Evolutionary conservation across 805 yeast species (phyloP).

Genomic region (Saturnispora kantuleensis): DNA sequence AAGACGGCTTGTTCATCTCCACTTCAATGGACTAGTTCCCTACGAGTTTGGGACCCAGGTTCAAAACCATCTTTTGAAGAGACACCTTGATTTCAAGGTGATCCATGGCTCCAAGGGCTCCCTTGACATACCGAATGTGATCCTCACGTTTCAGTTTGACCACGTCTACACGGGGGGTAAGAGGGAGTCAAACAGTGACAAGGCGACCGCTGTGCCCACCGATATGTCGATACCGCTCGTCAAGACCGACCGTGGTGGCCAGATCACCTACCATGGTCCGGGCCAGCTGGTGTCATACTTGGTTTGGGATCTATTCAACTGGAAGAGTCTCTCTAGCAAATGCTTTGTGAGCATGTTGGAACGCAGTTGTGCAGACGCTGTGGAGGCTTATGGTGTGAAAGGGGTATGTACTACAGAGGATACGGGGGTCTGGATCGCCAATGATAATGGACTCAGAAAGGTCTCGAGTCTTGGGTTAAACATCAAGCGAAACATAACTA

Average conservation of each 20-base stretch:
- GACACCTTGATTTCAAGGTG: slow-evolving; percentile 34
- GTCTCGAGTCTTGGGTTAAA: slow-evolving; percentile 88
- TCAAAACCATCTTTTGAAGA: slow-evolving; percentile 47
- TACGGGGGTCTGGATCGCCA: slow-evolving; percentile 79
- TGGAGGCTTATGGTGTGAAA: slow-evolving; percentile 27
- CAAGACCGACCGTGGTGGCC: slow-evolving; percentile 90
- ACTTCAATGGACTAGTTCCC: slow-evolving; percentile 29
- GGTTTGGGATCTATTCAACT: slow-evolving; percentile 57
- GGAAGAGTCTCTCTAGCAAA: slow-evolving; percentile 38
- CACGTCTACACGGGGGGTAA: slow-evolving; percentile 91
- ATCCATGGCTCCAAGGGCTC: slow-evolving; percentile 14
- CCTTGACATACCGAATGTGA: slow-evolving; percentile 43
- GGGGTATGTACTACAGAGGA: slow-evolving; percentile 45
- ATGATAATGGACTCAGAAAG: slow-evolving; percentile 33
- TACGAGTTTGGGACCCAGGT: slow-evolving; percentile 43
- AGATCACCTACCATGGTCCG: slow-evolving; percentile 92
- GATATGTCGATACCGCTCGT: slow-evolving; percentile 41
- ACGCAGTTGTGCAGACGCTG: slow-evolving; percentile 22
- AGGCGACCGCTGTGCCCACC: slow-evolving; percentile 9
- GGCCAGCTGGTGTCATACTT: slow-evolving; percentile 89
- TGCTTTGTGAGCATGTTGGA: slow-evolving; percentile 44
- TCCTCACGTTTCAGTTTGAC: slow-evolving; percentile 75
- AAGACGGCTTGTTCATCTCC: slow-evolving; percentile 26
- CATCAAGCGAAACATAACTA: slow-evolving; percentile 71
- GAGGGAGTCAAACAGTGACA: slow-evolving; percentile 39